Evolutionary conservation across 2,329 filamentous ascomycete genomes (phyloP), one percentile per base, ranked within the genome.

Genomic region (Ramichloridium luteum): DNA sequence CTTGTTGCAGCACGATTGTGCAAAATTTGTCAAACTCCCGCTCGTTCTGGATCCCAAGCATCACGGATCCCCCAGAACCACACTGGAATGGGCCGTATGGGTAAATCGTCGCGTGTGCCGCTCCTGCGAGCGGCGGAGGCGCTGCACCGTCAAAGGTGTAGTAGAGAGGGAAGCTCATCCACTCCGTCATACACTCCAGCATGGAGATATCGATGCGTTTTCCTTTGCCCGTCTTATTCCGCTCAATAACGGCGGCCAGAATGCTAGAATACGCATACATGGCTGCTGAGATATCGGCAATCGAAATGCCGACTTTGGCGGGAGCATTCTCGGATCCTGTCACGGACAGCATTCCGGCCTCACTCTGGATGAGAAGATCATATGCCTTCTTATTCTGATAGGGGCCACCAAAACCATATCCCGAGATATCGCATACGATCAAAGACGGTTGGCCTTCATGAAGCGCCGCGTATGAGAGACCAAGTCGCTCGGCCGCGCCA

Each of bases 291-390:
- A 98, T 62, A 57, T 98, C 90, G 0, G 88, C 94, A 2, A 96
- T 88, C 2, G 86, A 86, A 6, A 96, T 88, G 11, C 90, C 90
- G 2, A 94, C 88, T 60, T 98, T 98, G 16, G 94, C 88, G 0
- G 90, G 90, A 2, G 83, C 78, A 0, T 85, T 79, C 32, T 85
- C 70, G 37, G 71, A 71, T 16, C 90, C 88, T 0, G 90, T 96
- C 47, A 96, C 93, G 13, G 38, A 46, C 2, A 46, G 40, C 20
- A 46, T 43, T 6, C 33, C 35, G 5, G 54, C 55, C 36, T 53
- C 63, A 32, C 88, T 86, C 62, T 96, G 90, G 11, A 98, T 86
- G 82, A 98, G 94, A 45, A 96, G 88, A 58, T 98, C 90, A 64
- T 96, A 98, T 2, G 90, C 90, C 6, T 90, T 85, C n/a, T 90